Conservation (phyloP, 208 protist genomes). For the Trypanosoma brucei region DNA sequence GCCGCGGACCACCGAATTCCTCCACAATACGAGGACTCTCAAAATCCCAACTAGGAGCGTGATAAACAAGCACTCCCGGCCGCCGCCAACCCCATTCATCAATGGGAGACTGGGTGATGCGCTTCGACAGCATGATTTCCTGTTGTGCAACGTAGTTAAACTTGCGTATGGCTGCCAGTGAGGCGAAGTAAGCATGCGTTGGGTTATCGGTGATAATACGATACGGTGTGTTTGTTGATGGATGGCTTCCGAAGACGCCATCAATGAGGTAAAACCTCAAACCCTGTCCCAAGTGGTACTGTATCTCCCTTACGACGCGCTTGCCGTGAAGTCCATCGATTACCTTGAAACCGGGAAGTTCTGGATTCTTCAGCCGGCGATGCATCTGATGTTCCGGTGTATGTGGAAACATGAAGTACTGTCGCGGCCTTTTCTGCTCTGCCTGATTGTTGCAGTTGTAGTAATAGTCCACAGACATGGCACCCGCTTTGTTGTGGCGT, state of each 20-base stretch:
- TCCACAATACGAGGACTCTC: conserved; percentile 84
- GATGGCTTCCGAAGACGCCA: conserved; percentile 80
- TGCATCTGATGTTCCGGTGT: conserved; percentile 80
- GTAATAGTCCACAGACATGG: conserved; percentile 51
- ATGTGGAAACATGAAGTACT: conserved; percentile 73
- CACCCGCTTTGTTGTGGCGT: conserved; percentile 50
- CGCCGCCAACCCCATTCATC: conserved; percentile 88
- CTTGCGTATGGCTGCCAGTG: conserved; percentile 74
- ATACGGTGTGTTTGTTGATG: conserved; percentile 68
- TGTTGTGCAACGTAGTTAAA: conserved; percentile 84
- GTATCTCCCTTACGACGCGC: conserved; percentile 80
- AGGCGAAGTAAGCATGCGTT: conserved; percentile 79
- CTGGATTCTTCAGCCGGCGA: conserved; percentile 70
- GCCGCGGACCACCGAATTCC: conserved; percentile 87
- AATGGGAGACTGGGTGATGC: conserved; percentile 73
- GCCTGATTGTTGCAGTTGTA: conserved; percentile 14
- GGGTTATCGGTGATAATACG: conserved; percentile 90
- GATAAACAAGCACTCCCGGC: conserved; percentile 78
- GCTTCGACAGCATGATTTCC: conserved; percentile 84
- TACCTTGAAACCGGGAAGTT: conserved; percentile 43
- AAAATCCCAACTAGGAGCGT: conserved; percentile 84
- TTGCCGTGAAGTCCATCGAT: conserved; percentile 75
- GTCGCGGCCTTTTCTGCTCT: conserved; percentile 24
- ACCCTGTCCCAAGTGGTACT: conserved; percentile 87
- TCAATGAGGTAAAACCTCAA: conserved; percentile 87